phyloP scores from a whole-genome alignment of 164 flowering plant species.

The Cinnamomum chago region DNA sequence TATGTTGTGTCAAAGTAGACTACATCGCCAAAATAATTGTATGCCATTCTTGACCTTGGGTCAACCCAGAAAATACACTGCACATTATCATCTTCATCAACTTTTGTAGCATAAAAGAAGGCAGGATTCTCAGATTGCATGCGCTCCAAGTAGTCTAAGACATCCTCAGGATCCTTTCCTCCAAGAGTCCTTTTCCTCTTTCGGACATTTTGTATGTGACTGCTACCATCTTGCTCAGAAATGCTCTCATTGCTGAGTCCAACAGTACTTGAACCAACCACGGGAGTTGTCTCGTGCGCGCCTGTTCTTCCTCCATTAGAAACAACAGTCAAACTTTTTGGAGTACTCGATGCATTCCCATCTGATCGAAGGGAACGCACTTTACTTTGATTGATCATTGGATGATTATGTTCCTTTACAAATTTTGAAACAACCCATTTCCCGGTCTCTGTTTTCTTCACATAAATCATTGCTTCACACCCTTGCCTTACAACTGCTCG shows the following conservation, averaged over 20 bases:
- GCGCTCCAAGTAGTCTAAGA: slow-evolving; percentile 16
- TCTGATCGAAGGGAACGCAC: slow-evolving; percentile 38
- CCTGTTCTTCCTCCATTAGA: slow-evolving; percentile 25
- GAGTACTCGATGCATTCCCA: neutral
- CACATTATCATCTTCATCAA: slow-evolving; percentile 10
- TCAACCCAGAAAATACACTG: slow-evolving; percentile 16
- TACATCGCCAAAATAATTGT: slow-evolving; percentile 22
- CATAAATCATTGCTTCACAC: slow-evolving; percentile 20
- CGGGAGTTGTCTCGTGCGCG: slow-evolving; percentile 53
- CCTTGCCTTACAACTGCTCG: slow-evolving; percentile 19
- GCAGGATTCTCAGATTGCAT: slow-evolving; percentile 18
- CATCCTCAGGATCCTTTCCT: slow-evolving; percentile 29
- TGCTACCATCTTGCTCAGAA: slow-evolving; percentile 25
- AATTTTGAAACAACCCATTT: slow-evolving; percentile 21
- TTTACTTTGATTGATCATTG: slow-evolving; percentile 44
- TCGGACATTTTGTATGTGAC: slow-evolving; percentile 9
- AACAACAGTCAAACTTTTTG: neutral
- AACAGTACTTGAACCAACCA: slow-evolving; percentile 51
- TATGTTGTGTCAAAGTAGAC: slow-evolving; percentile 10
- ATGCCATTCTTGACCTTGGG: slow-evolving; percentile 16
- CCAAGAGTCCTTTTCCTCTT: slow-evolving; percentile 49
- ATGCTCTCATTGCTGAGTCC: slow-evolving; percentile 24
- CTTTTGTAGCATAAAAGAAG: slow-evolving; percentile 17
- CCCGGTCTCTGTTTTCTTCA: slow-evolving; percentile 13
- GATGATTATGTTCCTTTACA: slow-evolving; percentile 20